phyloP scores from a whole-genome alignment of 2,329 filamentous ascomycete genomes.

The Colletotrichum trifolii region DNA sequence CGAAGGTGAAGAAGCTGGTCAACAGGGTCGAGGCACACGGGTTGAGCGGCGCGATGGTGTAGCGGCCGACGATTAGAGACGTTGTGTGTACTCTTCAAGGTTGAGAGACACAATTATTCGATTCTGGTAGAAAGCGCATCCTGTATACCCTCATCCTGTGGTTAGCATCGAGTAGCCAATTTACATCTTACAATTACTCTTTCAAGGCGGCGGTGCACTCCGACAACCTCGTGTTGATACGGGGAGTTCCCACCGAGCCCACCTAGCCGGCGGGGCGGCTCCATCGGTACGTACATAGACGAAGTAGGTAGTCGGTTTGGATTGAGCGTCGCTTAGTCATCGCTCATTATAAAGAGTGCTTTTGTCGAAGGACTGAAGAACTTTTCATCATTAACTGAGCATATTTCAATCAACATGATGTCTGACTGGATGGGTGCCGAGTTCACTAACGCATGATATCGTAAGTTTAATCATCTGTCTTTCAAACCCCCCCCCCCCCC shows the following conservation, averaged over 20 bases:
- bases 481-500: conserved; percentile 44
- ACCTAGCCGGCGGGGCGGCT: neutral
- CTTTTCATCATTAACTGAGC: neutral
- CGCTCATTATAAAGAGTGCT: conserved; percentile 1
- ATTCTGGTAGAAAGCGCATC: conserved; percentile 32
- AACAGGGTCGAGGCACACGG: conserved; percentile 76
- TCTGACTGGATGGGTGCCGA: no score
- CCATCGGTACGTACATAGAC: neutral
- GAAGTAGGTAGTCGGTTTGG: neutral
- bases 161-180: conserved; percentile 21
- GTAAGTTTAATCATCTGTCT: conserved; percentile 41
- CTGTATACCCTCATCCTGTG: conserved; percentile 37
- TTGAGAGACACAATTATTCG: conserved; percentile 30
- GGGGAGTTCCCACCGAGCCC: neutral
- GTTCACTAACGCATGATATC: conserved; percentile 12
- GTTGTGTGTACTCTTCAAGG: conserved; percentile 42
- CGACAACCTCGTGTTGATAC: neutral
- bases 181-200: conserved; percentile 1
- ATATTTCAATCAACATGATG: no score
- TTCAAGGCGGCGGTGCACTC: neutral
- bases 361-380: conserved; percentile 7
- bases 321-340: conserved; percentile 24
- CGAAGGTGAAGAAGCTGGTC: conserved; percentile 89
- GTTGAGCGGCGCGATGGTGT: conserved; percentile 58
- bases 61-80: conserved; percentile 15